phyloP scores from a whole-genome alignment of 2,329 filamentous ascomycete species.

The Stenocarpella maydis region DNA sequence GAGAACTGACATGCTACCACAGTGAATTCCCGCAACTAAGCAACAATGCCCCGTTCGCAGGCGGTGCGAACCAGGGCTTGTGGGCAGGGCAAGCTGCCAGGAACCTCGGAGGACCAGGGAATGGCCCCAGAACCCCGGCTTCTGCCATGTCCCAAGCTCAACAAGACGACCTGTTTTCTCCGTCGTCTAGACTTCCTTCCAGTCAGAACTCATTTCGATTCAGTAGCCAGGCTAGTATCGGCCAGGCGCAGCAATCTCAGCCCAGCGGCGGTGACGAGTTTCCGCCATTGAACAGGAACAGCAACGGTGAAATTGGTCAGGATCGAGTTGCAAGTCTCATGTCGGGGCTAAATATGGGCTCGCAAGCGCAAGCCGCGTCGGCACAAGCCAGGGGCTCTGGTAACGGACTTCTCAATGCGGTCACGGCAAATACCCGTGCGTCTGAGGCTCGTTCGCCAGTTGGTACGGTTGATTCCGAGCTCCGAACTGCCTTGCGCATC shows the following conservation, averaged over 20 bases:
- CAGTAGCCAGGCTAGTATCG: slow-evolving; percentile 54
- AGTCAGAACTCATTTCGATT: slow-evolving; percentile 62
- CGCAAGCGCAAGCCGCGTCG: slow-evolving; percentile 52
- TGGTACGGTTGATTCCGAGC: slow-evolving; percentile 40
- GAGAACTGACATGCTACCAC: slow-evolving; percentile 39
- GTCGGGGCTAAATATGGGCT: slow-evolving; percentile 56
- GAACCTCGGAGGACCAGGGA: slow-evolving; percentile 53
- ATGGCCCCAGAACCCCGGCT: slow-evolving; percentile 58
- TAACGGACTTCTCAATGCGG: slow-evolving; percentile 69
- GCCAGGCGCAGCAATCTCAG: slow-evolving; percentile 57
- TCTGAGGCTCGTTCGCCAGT: slow-evolving; percentile 59
- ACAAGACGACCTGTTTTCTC: slow-evolving; percentile 57
- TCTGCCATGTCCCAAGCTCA: slow-evolving; percentile 59
- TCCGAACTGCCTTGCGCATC: neutral
- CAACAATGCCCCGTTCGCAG: slow-evolving; percentile 62
- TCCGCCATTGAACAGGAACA: slow-evolving; percentile 65
- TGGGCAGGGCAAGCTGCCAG: slow-evolving; percentile 62
- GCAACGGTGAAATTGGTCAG: slow-evolving; percentile 65
- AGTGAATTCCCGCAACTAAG: slow-evolving; percentile 71
- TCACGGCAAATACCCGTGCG: slow-evolving; percentile 66
- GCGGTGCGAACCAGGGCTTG: slow-evolving; percentile 58
- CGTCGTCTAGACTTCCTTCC: slow-evolving; percentile 48
- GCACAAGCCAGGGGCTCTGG: slow-evolving; percentile 56
- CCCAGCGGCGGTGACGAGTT: slow-evolving; percentile 66
- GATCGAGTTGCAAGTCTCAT: slow-evolving; percentile 62